Conservation (phyloP, 352 stramenopile genomes). For the Phytopythium delawarense region DNA sequence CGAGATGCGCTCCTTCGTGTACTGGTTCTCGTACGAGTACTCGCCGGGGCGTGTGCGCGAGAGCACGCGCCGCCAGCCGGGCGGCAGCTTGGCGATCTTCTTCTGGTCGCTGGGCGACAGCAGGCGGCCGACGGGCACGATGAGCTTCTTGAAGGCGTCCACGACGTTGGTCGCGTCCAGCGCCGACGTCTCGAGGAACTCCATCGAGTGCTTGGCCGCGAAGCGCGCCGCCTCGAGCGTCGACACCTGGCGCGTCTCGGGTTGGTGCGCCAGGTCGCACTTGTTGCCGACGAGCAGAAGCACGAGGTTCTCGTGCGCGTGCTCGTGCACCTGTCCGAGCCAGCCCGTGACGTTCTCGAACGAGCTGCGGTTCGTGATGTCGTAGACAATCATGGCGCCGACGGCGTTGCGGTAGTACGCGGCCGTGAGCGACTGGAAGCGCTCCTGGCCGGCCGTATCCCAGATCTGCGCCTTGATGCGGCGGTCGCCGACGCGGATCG, state of each 20-base stretch:
- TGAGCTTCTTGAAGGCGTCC: conserved; percentile 86
- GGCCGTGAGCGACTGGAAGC: conserved; percentile 90
- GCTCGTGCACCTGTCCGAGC: conserved; percentile 78
- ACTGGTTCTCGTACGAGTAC: conserved; percentile 89
- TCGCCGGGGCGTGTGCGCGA: conserved; percentile 76
- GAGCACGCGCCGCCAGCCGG: conserved; percentile 73
- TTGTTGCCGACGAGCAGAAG: conserved; percentile 87
- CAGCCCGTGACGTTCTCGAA: conserved; percentile 80
- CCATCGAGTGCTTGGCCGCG: conserved; percentile 72
- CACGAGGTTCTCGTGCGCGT: conserved; percentile 80
- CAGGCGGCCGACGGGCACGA: conserved; percentile 77
- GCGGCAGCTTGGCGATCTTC: conserved; percentile 64
- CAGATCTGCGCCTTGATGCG: conserved; percentile 88
- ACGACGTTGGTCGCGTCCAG: conserved; percentile 84
- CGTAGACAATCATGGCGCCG: conserved; percentile 90
- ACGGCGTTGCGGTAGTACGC: conserved; percentile 91
- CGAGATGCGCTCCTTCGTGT: conserved; percentile 85
- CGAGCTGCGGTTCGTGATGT: conserved; percentile 86
- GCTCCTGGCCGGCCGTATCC: conserved; percentile 87
- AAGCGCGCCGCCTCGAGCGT: conserved; percentile 84
- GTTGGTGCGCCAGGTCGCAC: conserved; percentile 76
- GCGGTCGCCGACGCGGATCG: conserved; percentile 74
- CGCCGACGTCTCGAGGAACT: conserved; percentile 85
- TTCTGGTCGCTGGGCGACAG: conserved; percentile 54
- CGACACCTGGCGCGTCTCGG: conserved; percentile 76